Conservation (phyloP, 768 basidiomycete species). For the Amanita inopinata region DNA sequence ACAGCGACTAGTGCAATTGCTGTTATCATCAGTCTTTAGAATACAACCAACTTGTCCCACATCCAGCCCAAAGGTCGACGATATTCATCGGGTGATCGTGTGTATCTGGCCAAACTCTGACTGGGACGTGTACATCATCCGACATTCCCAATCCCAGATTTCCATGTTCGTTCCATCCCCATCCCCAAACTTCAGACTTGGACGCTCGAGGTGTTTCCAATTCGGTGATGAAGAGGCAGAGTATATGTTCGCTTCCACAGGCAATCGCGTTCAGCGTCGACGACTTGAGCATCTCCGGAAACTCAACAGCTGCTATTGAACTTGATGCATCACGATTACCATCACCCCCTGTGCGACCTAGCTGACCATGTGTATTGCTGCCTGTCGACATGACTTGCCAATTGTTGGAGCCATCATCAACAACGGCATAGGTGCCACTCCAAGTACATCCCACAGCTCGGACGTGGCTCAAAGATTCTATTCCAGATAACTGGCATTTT, state of each 20-base stretch:
- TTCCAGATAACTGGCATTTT: conserved; percentile 52
- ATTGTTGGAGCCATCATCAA: conserved; percentile 13
- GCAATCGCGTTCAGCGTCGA: conserved; percentile 26
- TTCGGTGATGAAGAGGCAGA: conserved; percentile 26
- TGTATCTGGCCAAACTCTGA: conserved; percentile 41
- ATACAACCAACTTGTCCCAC: conserved; percentile 40
- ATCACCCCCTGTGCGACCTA: conserved; percentile 31
- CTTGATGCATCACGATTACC: conserved; percentile 4
- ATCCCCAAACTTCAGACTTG: conserved; percentile 55
- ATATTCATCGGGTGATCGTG: conserved; percentile 9
- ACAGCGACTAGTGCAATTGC: conserved; percentile 33
- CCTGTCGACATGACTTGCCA: conserved; percentile 32
- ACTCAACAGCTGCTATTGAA: conserved; percentile 16
- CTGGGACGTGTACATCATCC: conserved; percentile 40
- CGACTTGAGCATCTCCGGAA: conserved; percentile 12
- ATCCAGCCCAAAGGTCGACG: conserved; percentile 30
- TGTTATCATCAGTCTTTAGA: conserved; percentile 10
- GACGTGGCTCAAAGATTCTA: conserved; percentile 19
- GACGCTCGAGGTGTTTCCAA: neutral
- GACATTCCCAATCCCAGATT: conserved; percentile 69
- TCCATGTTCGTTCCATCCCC: conserved; percentile 99
- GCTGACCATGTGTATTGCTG: conserved; percentile 58
- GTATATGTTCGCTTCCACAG: conserved; percentile 83
- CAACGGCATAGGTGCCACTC: conserved; percentile 62
- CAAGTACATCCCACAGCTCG: conserved; percentile 53